These are phyloP conservation scores for Musa acuminata DNA, from an alignment of 176 grass and related monocot genomes.

Conservation along the genomic window DNA sequence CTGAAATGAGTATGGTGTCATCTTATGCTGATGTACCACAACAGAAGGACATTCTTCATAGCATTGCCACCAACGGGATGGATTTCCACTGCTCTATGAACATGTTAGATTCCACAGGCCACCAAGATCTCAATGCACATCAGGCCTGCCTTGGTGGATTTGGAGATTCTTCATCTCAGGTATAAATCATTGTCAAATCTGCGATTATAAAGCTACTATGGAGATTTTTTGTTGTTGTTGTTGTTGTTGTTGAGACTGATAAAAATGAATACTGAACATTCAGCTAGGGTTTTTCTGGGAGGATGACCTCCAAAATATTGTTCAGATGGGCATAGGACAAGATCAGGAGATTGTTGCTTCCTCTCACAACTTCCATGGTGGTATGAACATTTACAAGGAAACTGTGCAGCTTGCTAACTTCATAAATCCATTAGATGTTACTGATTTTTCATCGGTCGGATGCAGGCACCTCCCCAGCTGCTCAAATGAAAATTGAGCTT, in stretches of 20 bases:
- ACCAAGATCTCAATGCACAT: constrained; percentile 23
- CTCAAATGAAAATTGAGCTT: constrained; percentile 95
- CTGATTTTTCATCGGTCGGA: constrained; percentile 9
- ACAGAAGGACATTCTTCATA: constrained; percentile 46
- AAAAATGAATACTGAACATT: not conserved
- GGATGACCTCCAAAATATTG: constrained; percentile 73
- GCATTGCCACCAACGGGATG: constrained; percentile 35
- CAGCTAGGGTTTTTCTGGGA: constrained; percentile 80
- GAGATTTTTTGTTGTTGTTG: too few relatives aligned
- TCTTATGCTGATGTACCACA: constrained; percentile 42
- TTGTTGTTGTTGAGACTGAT: too few relatives aligned
- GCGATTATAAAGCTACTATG: not conserved
- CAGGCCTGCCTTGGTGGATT: constrained; percentile 53
- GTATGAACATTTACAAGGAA: not conserved
- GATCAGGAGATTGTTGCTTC: constrained; percentile 60
- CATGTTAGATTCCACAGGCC: constrained; percentile 29
- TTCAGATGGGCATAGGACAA: constrained; percentile 85
- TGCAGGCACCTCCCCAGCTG: constrained; percentile 61
- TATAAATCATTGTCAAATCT: constrained; percentile 15
- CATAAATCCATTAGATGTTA: not conserved
- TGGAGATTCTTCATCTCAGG: constrained; percentile 57
- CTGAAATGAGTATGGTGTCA: constrained; percentile 55
- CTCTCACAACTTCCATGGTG: constrained; percentile 64
- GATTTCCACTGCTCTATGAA: constrained; percentile 54
- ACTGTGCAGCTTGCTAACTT: not conserved